Base-by-base conservation (phyloP, 2,329 filamentous ascomycete species). In the Colletotrichum brevisporum region DNA sequence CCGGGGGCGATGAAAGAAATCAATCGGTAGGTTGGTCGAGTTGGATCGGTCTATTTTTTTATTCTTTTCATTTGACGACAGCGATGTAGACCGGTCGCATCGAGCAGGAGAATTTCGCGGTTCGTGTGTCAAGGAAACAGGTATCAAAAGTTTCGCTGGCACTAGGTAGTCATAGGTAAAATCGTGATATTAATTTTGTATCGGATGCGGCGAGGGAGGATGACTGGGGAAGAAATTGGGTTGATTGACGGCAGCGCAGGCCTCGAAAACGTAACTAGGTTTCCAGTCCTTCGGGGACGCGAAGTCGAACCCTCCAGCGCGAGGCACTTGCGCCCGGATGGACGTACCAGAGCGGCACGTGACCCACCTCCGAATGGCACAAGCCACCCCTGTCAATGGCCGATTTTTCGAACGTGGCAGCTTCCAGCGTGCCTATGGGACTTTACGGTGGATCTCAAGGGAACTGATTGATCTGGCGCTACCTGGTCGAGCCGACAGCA, bases 371-470 rank as follows among this genome's bases (percentile, higher is more conserved):
- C 15, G 16, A 56, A 31, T 3, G n/a, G 36, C 31, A 41, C 26
- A 24, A 61, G 67, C 69, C 67, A 73, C 74, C 78, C 78, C 75
- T 78, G 77, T 58, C 74, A 13, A 24, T 63, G 21, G 69, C 68
- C 74, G 76, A 75, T 76, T 83, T 80, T 80, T 81, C 75, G 82
- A 86, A 86, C 85, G 85, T 87, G 85, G 85, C 85, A 86, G 81
- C 82, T 86, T 86, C 74, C 73, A 65, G 53, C 57, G 67, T 45
- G 59, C n/a, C 16, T 50, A 21, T 67, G 72, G 65, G 62, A 66
- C 59, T 66, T 71, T 58, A 63, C n/a, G 60, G 53, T 69, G 66
- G 69, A 56, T 6, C 68, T 43, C 50, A 54, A 68, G 53, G 48
- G 59, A 71, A 71, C 54, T 58, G 56, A 50, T 43, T 68, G 52